phyloP scores from a whole-genome alignment of 371 early-diverging fungal genomes.

The Entomophthora muscae region DNA sequence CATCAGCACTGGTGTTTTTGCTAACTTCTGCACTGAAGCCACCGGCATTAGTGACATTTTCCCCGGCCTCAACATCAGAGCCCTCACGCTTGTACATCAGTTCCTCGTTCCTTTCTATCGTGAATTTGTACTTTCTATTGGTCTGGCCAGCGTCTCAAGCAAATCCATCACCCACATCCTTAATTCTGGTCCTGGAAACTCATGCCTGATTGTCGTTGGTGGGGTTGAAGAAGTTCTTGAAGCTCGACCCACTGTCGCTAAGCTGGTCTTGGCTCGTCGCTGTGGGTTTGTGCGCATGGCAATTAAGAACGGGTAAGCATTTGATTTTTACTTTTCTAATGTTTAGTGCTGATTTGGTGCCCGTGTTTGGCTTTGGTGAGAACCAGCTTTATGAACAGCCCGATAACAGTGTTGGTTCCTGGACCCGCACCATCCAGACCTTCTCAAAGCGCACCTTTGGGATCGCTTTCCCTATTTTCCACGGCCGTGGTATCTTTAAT shows the following conservation, averaged over 20 bases:
- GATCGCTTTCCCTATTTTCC: slow-evolving; percentile 49
- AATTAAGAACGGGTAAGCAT: too few relatives aligned
- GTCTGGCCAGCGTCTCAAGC: slow-evolving; percentile 49
- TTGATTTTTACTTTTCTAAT: too few relatives aligned
- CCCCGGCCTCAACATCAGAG: too few relatives aligned
- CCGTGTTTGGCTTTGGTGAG: too few relatives aligned
- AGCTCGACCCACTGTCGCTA: slow-evolving; percentile 35
- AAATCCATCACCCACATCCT: slow-evolving; percentile 50
- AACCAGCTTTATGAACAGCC: slow-evolving; percentile 58
- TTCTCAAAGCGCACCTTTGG: slow-evolving; percentile 34
- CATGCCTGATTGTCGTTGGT: slow-evolving; percentile 52
- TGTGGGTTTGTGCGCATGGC: too few relatives aligned
- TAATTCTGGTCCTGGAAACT: slow-evolving; percentile 45
- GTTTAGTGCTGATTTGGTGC: too few relatives aligned
- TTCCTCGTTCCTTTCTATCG: slow-evolving; percentile 52
- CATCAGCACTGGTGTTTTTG: too few relatives aligned
- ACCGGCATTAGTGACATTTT: slow-evolving; percentile 35
- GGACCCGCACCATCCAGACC: slow-evolving; percentile 38
- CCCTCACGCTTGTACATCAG: slow-evolving; percentile 35
- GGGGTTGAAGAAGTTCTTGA: slow-evolving; percentile 53
- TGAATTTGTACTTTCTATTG: slow-evolving; percentile 43
- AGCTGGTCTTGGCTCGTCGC: slow-evolving; percentile 44
- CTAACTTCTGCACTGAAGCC: slow-evolving; percentile 57
- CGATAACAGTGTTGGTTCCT: slow-evolving; percentile 28
- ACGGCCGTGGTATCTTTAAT: slow-evolving; percentile 51